phyloP scores from a whole-genome alignment of 164 flowering plant species.

The Liriodendron chinense region DNA sequence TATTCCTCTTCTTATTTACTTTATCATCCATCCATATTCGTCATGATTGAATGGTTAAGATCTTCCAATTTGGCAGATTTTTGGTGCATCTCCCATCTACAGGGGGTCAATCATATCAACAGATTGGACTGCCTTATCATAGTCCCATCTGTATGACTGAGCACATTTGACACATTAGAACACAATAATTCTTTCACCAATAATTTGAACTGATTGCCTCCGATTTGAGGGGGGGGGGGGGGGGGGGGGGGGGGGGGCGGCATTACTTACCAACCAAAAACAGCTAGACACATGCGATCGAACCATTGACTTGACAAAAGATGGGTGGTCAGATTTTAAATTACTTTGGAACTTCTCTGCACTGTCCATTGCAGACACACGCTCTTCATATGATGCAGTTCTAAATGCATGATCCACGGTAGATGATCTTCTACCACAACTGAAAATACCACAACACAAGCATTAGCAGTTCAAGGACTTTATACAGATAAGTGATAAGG shows the following conservation, averaged over 20 bases:
- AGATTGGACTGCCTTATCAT: no score
- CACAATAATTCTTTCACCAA: no score
- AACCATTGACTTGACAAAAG: conserved; percentile 63
- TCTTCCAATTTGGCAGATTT: neutral
- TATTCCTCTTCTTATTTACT: no score
- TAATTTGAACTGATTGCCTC: no score
- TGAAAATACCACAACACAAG: conserved; percentile 13
- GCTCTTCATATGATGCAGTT: conserved; percentile 41
- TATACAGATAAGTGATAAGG: neutral
- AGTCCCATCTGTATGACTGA: no score
- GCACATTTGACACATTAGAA: no score
- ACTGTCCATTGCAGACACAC: conserved; percentile 27
- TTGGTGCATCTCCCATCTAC: neutral
- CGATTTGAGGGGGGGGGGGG: no score
- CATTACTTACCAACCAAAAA: conserved; percentile 61
- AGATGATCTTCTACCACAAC: conserved; percentile 37
- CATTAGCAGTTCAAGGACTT: neutral
- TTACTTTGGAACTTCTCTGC: conserved; percentile 47
- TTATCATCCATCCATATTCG: no score
- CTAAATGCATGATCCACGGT: conserved; percentile 25
- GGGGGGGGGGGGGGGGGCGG: no score
- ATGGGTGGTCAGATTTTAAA: conserved; percentile 42
- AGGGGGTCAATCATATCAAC: neutral
- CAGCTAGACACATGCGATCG: conserved; percentile 71
- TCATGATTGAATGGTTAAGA: neutral